Conservation (phyloP, 495 filamentous ascomycete genomes). For the Neurospora sublineolata region DNA sequence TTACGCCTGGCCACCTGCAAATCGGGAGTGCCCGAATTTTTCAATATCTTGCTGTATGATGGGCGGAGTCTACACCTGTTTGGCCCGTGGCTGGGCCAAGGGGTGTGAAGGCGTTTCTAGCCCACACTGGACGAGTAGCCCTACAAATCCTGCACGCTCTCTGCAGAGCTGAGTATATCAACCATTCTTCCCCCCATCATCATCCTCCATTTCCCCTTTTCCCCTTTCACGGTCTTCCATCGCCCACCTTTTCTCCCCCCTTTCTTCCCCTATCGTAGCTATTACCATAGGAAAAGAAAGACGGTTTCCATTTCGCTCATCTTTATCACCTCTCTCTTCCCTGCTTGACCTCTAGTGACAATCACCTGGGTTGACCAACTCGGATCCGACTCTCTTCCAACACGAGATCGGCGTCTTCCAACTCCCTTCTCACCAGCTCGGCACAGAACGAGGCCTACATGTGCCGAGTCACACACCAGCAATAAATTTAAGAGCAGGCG, state of each 20-base stretch:
- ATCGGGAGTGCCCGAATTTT: neutral
- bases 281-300: neutral
- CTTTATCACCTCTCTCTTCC: neutral
- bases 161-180: neutral
- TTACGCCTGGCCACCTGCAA: neutral
- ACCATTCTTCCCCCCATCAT: neutral
- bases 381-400: neutral
- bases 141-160: neutral
- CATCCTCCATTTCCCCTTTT: neutral
- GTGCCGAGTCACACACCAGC: slow-evolving; percentile 19
- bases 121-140: neutral
- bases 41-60: neutral
- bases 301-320: neutral
- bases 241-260: neutral
- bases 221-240: neutral
- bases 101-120: too few relatives aligned
- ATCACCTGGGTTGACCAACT: neutral
- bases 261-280: neutral
- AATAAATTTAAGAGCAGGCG: slow-evolving; percentile 33
- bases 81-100: neutral
- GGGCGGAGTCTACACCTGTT: neutral
- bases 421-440: slow-evolving; percentile 12
- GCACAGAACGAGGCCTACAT: slow-evolving; percentile 13
- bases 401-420: slow-evolving; percentile 7
- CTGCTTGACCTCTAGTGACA: neutral